Evolutionary conservation across 2,329 filamentous ascomycete species (phyloP).

Genomic region (Cyphellophora europaea): DNA sequence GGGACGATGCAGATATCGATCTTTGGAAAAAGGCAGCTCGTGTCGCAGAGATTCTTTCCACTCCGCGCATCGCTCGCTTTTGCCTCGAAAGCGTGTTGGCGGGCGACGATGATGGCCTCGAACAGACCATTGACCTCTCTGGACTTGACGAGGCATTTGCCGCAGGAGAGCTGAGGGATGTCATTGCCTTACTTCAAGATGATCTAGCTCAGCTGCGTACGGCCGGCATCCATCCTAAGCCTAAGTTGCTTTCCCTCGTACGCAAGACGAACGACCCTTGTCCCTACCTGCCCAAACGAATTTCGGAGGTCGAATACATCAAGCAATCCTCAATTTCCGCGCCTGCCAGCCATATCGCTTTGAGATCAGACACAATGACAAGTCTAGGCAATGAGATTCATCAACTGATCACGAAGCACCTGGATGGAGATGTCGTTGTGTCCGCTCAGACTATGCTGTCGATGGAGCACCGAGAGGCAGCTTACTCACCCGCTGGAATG

Average conservation of each 20-base stretch:
- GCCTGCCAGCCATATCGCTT: conserved; percentile 28
- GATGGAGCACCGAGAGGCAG: neutral
- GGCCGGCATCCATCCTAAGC: conserved; percentile 40
- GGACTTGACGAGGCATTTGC: conserved; percentile 48
- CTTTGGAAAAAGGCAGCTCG: conserved; percentile 54
- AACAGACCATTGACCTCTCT: conserved; percentile 45
- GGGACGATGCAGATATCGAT: conserved; percentile 56
- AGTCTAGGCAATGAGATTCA: conserved; percentile 40
- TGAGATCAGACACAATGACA: conserved; percentile 33
- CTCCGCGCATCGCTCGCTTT: conserved; percentile 49
- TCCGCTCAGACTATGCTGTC: neutral
- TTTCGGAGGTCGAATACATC: conserved; percentile 19
- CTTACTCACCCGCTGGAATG: conserved; percentile 1
- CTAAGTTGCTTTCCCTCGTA: conserved; percentile 42
- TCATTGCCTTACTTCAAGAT: conserved; percentile 45
- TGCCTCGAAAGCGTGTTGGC: conserved; percentile 56
- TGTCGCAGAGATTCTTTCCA: conserved; percentile 48
- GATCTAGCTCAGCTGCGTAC: conserved; percentile 44
- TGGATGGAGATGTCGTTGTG: conserved; percentile 19
- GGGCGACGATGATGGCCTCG: conserved; percentile 48
- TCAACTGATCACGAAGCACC: conserved; percentile 32
- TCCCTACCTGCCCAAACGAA: conserved; percentile 30
- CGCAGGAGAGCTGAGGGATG: conserved; percentile 38
- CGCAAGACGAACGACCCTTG: conserved; percentile 47
- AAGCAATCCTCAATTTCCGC: conserved; percentile 25